These are phyloP conservation scores for Postia placenta DNA, from an alignment of 768 basidiomycete species.

Conservation along the genomic window DNA sequence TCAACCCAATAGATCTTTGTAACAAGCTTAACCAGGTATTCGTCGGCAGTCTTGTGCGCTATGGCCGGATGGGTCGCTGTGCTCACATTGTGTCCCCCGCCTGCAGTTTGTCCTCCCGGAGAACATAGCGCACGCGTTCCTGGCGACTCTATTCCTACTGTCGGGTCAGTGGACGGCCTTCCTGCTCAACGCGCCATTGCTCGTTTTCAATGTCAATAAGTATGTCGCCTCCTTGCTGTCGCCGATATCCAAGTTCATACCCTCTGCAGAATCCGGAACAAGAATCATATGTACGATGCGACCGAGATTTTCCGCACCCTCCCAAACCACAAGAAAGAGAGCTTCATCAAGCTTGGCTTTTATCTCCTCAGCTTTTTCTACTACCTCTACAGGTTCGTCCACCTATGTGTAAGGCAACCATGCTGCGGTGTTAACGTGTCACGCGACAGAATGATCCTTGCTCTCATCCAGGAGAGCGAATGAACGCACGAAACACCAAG, in stretches of 20 bases:
- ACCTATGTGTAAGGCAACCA: neutral
- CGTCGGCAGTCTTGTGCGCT: too few species aligned
- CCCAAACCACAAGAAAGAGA: constrained; percentile 91
- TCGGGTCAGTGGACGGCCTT: constrained; percentile 95
- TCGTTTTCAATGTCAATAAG: constrained; percentile 94
- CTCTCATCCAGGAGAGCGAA: constrained; percentile 42
- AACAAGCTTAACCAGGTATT: constrained; percentile 97
- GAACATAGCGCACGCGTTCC: constrained; percentile 90
- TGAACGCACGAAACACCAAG: constrained; percentile 11
- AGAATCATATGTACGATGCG: constrained; percentile 98
- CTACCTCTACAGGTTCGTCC: constrained; percentile 77
- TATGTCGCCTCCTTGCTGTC: constrained; percentile 24
- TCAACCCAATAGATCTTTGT: constrained; percentile 99
- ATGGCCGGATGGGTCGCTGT: neutral
- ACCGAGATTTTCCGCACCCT: constrained; percentile 98
- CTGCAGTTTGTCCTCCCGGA: constrained; percentile 93
- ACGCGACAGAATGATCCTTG: constrained; percentile 42
- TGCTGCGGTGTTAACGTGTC: too few species aligned
- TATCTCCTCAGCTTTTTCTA: constrained; percentile 91
- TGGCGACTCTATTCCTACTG: constrained; percentile 86
- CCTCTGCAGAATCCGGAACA: constrained; percentile 69
- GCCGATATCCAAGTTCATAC: neutral
- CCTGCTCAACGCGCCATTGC: constrained; percentile 81
- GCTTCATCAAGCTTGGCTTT: constrained; percentile 91
- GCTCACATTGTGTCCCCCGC: neutral